These are phyloP conservation scores for Globisporangium solare DNA, from an alignment of 352 stramenopile genomes.

Conservation along the genomic window DNA sequence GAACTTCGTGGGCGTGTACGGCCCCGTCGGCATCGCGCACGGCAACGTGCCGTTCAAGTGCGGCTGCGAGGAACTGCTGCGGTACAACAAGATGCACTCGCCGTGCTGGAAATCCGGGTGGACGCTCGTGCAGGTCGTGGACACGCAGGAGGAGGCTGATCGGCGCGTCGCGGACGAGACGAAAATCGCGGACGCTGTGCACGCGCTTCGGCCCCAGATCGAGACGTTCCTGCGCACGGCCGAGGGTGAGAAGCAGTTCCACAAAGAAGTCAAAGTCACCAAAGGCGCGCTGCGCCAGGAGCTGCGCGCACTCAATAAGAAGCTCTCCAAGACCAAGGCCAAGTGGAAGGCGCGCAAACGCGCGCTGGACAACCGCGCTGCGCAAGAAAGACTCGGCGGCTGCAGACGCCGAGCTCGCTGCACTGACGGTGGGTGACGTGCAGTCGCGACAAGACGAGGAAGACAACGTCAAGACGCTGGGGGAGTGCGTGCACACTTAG, in stretches of 20 bases:
- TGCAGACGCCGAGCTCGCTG: conserved; percentile 4
- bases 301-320: conserved; percentile 35
- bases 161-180: conserved; percentile 44
- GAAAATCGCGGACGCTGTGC: conserved; percentile 35
- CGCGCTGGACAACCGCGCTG: conserved; percentile 15
- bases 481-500: conserved; percentile 36
- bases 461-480: conserved; percentile 28
- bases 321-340: conserved; percentile 23
- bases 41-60: conserved; percentile 69
- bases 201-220: conserved; percentile 52
- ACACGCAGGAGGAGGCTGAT: conserved; percentile 47
- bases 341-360: conserved; percentile 22
- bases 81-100: conserved; percentile 63
- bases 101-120: conserved; percentile 56
- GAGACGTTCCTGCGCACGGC: conserved; percentile 46
- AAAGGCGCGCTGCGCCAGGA: conserved; percentile 38
- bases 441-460: conserved; percentile 31
- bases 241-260: conserved; percentile 64
- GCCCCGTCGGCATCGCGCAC: conserved; percentile 52
- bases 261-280: conserved; percentile 41
- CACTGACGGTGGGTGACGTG: conserved; percentile 29
- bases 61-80: conserved; percentile 59
- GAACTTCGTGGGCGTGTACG: conserved; percentile 58
- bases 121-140: conserved; percentile 58
- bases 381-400: conserved; percentile 9